Conservation (phyloP, 2,329 filamentous ascomycete species). For the Colletotrichum gloeosporioides region DNA sequence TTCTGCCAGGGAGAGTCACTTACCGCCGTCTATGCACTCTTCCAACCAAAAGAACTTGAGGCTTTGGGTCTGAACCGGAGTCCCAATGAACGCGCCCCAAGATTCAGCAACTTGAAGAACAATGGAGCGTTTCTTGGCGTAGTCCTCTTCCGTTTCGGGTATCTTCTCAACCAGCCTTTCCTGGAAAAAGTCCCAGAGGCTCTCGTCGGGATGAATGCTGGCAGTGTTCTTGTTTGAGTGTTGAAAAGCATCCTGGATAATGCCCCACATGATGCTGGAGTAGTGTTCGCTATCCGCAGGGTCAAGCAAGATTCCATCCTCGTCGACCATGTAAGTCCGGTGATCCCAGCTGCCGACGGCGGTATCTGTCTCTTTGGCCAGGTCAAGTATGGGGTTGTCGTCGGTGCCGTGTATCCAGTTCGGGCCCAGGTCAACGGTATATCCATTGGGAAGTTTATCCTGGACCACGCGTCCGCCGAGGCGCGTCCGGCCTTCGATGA, state of each 20-base stretch:
- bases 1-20: constrained; percentile 21
- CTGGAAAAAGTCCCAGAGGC: constrained; percentile 60
- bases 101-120: constrained; percentile 63
- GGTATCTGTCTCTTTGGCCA: constrained; percentile 67
- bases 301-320: constrained; percentile 57
- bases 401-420: constrained; percentile 82
- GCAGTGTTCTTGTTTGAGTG: constrained; percentile 64
- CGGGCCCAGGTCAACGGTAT: constrained; percentile 66
- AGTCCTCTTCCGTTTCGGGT: constrained; percentile 46
- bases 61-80: constrained; percentile 67
- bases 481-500: constrained; percentile 71
- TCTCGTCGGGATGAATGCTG: constrained; percentile 51
- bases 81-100: constrained; percentile 77
- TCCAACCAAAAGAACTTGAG: constrained; percentile 81
- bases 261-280: constrained; percentile 67
- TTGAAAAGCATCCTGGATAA: constrained; percentile 71
- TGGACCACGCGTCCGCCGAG: constrained; percentile 70
- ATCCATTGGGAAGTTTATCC: constrained; percentile 50
- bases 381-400: constrained; percentile 72
- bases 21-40: constrained; percentile 76
- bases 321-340: constrained; percentile 60
- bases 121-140: constrained; percentile 43
- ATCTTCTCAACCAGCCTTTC: constrained; percentile 50
- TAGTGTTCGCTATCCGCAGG: constrained; percentile 49
- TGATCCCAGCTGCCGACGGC: constrained; percentile 53